Evolutionary conservation across 495 filamentous ascomycete species (phyloP).

Genomic region (Aspergillus hancockii): DNA sequence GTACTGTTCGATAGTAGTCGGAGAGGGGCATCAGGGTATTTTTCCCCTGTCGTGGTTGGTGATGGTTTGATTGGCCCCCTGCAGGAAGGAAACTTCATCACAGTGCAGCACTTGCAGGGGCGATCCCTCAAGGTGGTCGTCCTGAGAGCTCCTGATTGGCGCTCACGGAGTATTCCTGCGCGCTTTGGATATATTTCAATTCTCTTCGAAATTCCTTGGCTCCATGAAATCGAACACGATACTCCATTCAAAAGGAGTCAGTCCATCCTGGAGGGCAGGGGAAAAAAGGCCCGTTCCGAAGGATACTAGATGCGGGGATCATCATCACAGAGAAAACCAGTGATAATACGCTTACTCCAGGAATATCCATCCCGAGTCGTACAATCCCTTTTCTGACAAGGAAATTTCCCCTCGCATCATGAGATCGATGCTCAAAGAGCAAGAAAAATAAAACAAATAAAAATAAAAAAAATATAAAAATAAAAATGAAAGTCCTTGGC

Average conservation of each 20-base stretch:
- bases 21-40: no score
- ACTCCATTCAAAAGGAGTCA: neutral
- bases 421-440: no score
- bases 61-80: slow-evolving; percentile 8
- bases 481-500: neutral
- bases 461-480: neutral
- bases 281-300: neutral
- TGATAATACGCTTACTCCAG: no score
- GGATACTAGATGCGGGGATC: no score
- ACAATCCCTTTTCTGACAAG: no score
- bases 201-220: no score
- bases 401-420: no score
- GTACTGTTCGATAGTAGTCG: no score
- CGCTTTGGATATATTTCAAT: no score
- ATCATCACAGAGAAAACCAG: no score
- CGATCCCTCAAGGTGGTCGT: slow-evolving; percentile 2
- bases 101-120: slow-evolving; percentile 23
- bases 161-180: neutral
- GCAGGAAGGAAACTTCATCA: slow-evolving; percentile 23
- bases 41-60: neutral
- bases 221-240: no score
- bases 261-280: neutral
- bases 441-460: neutral
- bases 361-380: no score
- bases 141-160: neutral